Evolutionary conservation across 495 filamentous ascomycete species (phyloP).

Genomic region (Geopyxis carbonaria): DNA sequence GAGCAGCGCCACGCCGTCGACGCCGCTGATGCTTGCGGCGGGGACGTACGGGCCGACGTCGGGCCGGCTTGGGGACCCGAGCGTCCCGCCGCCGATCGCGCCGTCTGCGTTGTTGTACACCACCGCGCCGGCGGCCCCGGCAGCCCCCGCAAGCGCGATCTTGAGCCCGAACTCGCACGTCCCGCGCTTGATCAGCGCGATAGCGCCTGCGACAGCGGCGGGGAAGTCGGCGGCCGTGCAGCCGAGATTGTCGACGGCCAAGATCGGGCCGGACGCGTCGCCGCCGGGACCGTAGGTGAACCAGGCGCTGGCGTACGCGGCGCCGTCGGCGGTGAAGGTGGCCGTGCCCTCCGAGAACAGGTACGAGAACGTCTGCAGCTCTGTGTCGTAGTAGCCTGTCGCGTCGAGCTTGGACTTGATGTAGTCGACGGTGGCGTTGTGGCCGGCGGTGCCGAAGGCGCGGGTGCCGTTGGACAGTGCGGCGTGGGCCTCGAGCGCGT

Average conservation of each 20-base stretch:
- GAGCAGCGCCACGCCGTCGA: slow-evolving; percentile 35
- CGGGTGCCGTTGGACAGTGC: slow-evolving; percentile 32
- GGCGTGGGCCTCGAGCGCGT: slow-evolving; percentile 31
- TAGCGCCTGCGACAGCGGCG: slow-evolving; percentile 33
- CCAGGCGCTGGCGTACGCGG: slow-evolving; percentile 14
- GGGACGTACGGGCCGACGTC: slow-evolving; percentile 34
- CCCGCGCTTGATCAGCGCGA: slow-evolving; percentile 48
- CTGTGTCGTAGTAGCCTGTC: slow-evolving; percentile 42
- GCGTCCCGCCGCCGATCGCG: slow-evolving; percentile 34
- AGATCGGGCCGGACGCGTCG: slow-evolving; percentile 30
- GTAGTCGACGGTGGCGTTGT: slow-evolving; percentile 47
- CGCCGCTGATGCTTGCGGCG: slow-evolving; percentile 36
- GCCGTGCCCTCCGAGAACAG: slow-evolving; percentile 26
- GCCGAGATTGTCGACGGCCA: slow-evolving; percentile 37
- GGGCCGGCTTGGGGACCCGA: slow-evolving; percentile 34
- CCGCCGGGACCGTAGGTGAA: slow-evolving; percentile 36
- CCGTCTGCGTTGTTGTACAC: slow-evolving; percentile 52
- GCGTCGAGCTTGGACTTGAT: slow-evolving; percentile 33
- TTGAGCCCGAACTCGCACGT: slow-evolving; percentile 45
- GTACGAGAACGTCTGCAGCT: slow-evolving; percentile 39
- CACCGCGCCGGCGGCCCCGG: slow-evolving; percentile 41
- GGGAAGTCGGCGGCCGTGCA: slow-evolving; percentile 41
- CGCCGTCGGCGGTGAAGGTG: slow-evolving; percentile 26
- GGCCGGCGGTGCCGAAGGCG: slow-evolving; percentile 42
- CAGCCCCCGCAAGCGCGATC: slow-evolving; percentile 38